These are phyloP conservation scores for Malassezia vespertilionis DNA, from an alignment of 1,284 basidiomycete genomes.

Conservation along the genomic window DNA sequence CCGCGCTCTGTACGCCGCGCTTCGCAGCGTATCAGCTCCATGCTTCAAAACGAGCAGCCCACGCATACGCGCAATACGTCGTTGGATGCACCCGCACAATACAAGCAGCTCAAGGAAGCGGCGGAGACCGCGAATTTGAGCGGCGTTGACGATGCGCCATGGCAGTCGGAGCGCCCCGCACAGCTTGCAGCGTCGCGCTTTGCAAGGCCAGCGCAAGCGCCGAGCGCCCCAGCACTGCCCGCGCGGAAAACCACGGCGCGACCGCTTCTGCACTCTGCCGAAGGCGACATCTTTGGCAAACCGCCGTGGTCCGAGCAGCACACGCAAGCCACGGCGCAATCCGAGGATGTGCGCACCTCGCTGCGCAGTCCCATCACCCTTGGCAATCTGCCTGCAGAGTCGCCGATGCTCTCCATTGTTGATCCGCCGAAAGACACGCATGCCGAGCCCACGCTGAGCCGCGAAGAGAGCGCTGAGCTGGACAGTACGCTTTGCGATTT, in stretches of 20 bases:
- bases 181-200: too few relatives aligned
- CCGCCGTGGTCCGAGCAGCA: neutral
- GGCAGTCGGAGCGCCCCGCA: neutral
- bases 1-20: conserved; percentile 15
- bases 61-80: neutral
- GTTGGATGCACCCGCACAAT: neutral
- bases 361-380: conserved; percentile 15
- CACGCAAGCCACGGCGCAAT: neutral
- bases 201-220: too few relatives aligned
- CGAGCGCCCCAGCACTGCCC: conserved; percentile 3
- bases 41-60: neutral
- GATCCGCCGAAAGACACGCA: neutral
- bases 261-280: neutral
- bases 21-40: conserved; percentile 11
- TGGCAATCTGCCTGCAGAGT: conserved; percentile 1
- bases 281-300: conserved; percentile 5
- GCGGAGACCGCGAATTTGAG: neutral
- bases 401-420: too few relatives aligned
- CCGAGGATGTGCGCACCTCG: neutral
- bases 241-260: conserved; percentile 2
- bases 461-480: conserved; percentile 12
- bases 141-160: neutral
- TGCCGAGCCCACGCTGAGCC: conserved; percentile 5
- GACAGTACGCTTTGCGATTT: conserved; percentile 17
- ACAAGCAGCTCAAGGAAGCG: neutral